Evolutionary conservation across 257 asterid genomes (phyloP), one percentile per base, ranked within the genome.

Genomic region (Fraxinus quadrangulata): DNA sequence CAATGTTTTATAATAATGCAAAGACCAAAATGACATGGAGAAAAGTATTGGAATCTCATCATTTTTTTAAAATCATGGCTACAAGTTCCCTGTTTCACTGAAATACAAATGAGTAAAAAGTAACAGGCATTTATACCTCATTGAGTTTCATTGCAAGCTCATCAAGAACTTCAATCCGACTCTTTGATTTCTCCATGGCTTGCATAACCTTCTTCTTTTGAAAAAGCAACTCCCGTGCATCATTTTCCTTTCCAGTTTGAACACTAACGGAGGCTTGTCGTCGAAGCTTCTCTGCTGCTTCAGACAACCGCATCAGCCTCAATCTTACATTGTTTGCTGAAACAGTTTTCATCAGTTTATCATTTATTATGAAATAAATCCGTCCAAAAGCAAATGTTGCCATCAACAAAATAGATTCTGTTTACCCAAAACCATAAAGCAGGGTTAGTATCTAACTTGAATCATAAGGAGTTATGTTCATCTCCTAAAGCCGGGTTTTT

Each of bases 131-230:
- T 13, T 73, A 26, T 83, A 95, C 99, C 99, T 90, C 89, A 78
- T 87, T 88, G 42, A 93, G 91, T 83, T 93, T 93, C 26, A 84
- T 79, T 23, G 91, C 81, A 47, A 95, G 96, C 86, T 89, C 90
- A 59, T 95, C 98, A 34, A 91, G 89, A 85, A 92, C 84, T 81
- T 86, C 93, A 45, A 95, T 89, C 83, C 98, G 96, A 77, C 75
- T 79, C 93, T 90, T 90, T 82, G 93, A 82, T 78, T 88, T 90
- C 87, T 93, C 97, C 92, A 93, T 84, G n/a, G 96, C 96, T 82
- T 89, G 90, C 94, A 91, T 86, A 73, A 95, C 92, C 88, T 93
- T 89, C 88, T 89, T 95, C 88, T 91, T 95, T 77, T 93, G 97
- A 79, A 85, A 86, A 39, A 93, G 90, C 78, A 90, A 74, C 36